Evolutionary conservation across 2,329 filamentous ascomycete genomes (phyloP).

Genomic region (Pestalotiopsis sp.): DNA sequence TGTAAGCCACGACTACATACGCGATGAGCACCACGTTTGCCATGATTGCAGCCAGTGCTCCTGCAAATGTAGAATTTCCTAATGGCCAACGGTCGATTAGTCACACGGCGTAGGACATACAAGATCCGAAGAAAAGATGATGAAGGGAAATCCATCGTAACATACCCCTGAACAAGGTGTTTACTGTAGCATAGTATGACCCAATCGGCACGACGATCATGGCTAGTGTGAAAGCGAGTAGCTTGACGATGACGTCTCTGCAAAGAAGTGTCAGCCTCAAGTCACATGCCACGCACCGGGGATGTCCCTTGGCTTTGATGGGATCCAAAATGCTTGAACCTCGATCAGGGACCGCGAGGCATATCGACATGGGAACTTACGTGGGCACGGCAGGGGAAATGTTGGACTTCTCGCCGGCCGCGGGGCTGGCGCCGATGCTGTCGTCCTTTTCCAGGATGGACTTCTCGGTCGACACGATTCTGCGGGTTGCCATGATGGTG

Average conservation of each 20-base stretch:
- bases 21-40: conserved; percentile 88
- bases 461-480: conserved; percentile 69
- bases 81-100: neutral
- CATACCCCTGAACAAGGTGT: conserved; percentile 77
- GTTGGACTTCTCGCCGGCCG: conserved; percentile 62
- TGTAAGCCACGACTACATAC: conserved; percentile 92
- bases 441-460: conserved; percentile 66
- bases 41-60: conserved; percentile 81
- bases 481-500: conserved; percentile 66
- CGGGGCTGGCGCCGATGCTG: conserved; percentile 38
- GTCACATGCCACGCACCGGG: no score
- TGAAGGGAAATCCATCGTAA: conserved; percentile 8
- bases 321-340: no score
- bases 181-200: conserved; percentile 82
- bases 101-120: neutral
- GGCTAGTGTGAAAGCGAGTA: conserved; percentile 86
- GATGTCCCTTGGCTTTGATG: neutral
- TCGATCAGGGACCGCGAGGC: neutral
- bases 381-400: conserved; percentile 82
- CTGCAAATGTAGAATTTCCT: conserved; percentile 91
- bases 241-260: conserved; percentile 85
- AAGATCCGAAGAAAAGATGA: neutral
- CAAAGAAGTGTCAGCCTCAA: conserved; percentile 7
- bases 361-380: conserved; percentile 51
- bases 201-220: conserved; percentile 89